phyloP scores from a whole-genome alignment of 164 flowering plant species.

The Euptelea pleiosperma region DNA sequence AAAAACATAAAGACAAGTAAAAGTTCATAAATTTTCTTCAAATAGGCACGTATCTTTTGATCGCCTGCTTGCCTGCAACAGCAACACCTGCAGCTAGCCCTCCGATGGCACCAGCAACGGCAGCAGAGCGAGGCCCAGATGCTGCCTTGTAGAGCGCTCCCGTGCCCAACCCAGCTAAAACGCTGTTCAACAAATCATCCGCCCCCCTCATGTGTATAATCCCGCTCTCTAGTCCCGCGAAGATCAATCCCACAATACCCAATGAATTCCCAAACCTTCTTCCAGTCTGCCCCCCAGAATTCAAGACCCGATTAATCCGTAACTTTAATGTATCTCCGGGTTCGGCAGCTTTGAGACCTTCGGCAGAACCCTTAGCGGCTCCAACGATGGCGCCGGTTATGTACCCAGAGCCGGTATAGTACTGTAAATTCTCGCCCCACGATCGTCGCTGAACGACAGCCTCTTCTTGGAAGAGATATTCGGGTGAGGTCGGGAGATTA shows the following conservation, averaged over 20 bases:
- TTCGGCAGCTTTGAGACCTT: slow-evolving; percentile 42
- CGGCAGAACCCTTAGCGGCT: slow-evolving; percentile 37
- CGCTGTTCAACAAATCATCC: slow-evolving; percentile 57
- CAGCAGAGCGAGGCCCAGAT: slow-evolving; percentile 66
- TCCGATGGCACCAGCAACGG: slow-evolving; percentile 70
- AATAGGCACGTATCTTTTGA: slow-evolving; percentile 65
- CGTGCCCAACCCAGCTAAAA: slow-evolving; percentile 68
- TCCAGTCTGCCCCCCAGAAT: slow-evolving; percentile 41
- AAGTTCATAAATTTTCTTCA: neutral
- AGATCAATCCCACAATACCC: slow-evolving; percentile 53
- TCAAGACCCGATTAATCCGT: slow-evolving; percentile 45
- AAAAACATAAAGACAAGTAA: neutral
- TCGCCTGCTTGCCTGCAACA: slow-evolving; percentile 53
- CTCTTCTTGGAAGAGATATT: slow-evolving; percentile 54
- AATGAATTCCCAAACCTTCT: slow-evolving; percentile 40
- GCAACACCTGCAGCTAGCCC: slow-evolving; percentile 56
- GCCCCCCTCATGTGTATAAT: slow-evolving; percentile 35
- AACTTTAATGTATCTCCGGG: slow-evolving; percentile 50
- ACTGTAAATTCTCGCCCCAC: slow-evolving; percentile 49
- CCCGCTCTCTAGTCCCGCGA: slow-evolving; percentile 57
- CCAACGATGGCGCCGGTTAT: slow-evolving; percentile 44
- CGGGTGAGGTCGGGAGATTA: slow-evolving; percentile 57
- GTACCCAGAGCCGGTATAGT: slow-evolving; percentile 49
- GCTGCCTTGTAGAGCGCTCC: slow-evolving; percentile 73
- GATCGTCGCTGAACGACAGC: slow-evolving; percentile 40